Evolutionary conservation across 352 stramenopile genomes (phyloP).

Genomic region (Plasmopara halstedii): DNA sequence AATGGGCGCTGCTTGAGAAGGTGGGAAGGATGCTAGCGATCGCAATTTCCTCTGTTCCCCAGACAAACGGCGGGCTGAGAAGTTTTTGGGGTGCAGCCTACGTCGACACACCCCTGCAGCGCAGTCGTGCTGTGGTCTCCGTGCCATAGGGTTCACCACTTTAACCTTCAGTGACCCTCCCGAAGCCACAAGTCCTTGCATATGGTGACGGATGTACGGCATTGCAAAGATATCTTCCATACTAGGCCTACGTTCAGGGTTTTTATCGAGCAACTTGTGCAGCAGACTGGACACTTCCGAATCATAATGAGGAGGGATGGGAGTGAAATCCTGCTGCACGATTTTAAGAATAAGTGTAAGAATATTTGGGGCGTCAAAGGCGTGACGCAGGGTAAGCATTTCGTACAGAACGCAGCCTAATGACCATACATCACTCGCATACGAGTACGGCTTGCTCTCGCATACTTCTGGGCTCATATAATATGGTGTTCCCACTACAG

Average conservation of each 20-base stretch:
- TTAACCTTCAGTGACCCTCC: constrained; percentile 46
- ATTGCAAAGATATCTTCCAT: constrained; percentile 73
- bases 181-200: constrained; percentile 56
- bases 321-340: constrained; percentile 66
- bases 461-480: constrained; percentile 93
- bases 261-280: constrained; percentile 51
- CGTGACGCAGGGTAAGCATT: constrained; percentile 75
- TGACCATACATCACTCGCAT: constrained; percentile 90
- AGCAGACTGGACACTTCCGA: constrained; percentile 47
- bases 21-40: not conserved
- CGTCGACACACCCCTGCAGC: constrained; percentile 21
- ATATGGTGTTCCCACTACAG: constrained; percentile 89
- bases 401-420: constrained; percentile 90
- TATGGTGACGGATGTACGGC: constrained; percentile 68
- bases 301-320: constrained; percentile 54
- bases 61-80: constrained; percentile 28
- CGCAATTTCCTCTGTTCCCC: constrained; percentile 24
- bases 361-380: constrained; percentile 81
- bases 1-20: constrained; percentile 8
- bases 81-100: constrained; percentile 36
- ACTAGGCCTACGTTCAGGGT: constrained; percentile 45
- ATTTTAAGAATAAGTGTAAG: constrained; percentile 80
- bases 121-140: constrained; percentile 28
- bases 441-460: constrained; percentile 89
- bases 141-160: constrained; percentile 21